Percentiles rank a stretch among this genome's conserved stretches.
These are phyloP conservation scores for Fraxinus anomala DNA, from an alignment of 257 asterid genomes.

Conservation along the genomic window DNA sequence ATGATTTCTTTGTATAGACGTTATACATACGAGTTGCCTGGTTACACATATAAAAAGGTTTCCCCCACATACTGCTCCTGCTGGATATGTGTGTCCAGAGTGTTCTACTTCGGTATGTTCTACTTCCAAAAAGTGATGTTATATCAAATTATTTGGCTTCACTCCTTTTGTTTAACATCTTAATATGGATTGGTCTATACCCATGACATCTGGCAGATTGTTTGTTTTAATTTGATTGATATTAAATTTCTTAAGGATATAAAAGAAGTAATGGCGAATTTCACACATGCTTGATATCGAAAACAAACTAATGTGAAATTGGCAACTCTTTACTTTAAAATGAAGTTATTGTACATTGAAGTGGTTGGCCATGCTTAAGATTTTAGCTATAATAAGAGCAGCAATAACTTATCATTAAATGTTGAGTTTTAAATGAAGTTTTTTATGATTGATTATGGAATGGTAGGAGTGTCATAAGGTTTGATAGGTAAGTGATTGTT, in stretches of 20 bases:
- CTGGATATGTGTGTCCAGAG: conserved; percentile 81
- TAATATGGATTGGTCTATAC: not conserved
- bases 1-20: conserved; percentile 48
- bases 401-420: not conserved
- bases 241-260: conserved; percentile 4
- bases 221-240: conserved; percentile 11
- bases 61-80: conserved; percentile 83
- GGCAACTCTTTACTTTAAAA: conserved; percentile 9
- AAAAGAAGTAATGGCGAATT: conserved; percentile 15
- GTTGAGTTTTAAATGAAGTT: conserved; percentile 11
- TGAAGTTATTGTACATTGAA: conserved; percentile 3
- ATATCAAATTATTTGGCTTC: conserved; percentile 2
- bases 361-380: conserved; percentile 1
- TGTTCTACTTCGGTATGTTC: conserved; percentile 75
- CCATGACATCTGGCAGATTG: not conserved
- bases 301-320: conserved; percentile 8
- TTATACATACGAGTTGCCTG: conserved; percentile 75
- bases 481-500: not conserved
- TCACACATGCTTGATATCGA: not conserved
- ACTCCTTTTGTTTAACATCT: not conserved
- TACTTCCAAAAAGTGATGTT: conserved; percentile 13
- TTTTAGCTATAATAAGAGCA: conserved; percentile 12
- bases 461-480: not conserved
- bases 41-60: conserved; percentile 77
- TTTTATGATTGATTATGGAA: not conserved